phyloP scores from a whole-genome alignment of 257 asterid species.

The Jaltomata sinuosa region DNA sequence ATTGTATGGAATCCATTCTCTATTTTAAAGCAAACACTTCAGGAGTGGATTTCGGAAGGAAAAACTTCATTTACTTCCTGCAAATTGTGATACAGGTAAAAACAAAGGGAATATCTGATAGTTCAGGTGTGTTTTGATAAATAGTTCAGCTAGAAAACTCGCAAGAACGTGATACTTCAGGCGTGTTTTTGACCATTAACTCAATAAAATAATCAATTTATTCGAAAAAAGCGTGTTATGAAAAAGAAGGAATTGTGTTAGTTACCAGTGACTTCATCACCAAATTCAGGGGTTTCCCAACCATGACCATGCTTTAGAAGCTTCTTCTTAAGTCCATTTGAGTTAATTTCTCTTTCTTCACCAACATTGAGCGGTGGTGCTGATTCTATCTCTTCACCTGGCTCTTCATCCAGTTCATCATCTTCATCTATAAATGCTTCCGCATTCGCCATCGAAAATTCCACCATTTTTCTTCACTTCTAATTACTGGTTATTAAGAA shows the following conservation, averaged over 20 bases:
- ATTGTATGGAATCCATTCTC: too few relatives aligned
- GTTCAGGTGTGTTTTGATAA: too few relatives aligned
- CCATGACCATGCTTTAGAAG: constrained; percentile 39
- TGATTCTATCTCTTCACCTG: constrained; percentile 65
- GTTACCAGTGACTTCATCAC: constrained; percentile 52
- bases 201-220: neutral
- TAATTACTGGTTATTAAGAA: neutral
- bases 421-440: constrained; percentile 39
- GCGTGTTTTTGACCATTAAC: too few relatives aligned
- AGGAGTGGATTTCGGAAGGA: too few relatives aligned
- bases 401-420: constrained; percentile 40
- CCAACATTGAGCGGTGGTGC: constrained; percentile 64
- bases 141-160: too few relatives aligned
- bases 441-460: constrained; percentile 43
- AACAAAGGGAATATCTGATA: too few relatives aligned
- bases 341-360: constrained; percentile 52
- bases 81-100: too few relatives aligned
- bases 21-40: too few relatives aligned
- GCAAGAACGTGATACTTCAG: too few relatives aligned
- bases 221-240: neutral
- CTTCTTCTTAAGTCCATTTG: constrained; percentile 46
- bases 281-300: constrained; percentile 59
- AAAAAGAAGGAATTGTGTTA: neutral
- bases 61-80: too few relatives aligned
- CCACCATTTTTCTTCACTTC: constrained; percentile 28